Evolutionary conservation across 768 basidiomycete species (phyloP), one percentile per base, ranked within the genome.

Genomic region (Amanita rimosa): DNA sequence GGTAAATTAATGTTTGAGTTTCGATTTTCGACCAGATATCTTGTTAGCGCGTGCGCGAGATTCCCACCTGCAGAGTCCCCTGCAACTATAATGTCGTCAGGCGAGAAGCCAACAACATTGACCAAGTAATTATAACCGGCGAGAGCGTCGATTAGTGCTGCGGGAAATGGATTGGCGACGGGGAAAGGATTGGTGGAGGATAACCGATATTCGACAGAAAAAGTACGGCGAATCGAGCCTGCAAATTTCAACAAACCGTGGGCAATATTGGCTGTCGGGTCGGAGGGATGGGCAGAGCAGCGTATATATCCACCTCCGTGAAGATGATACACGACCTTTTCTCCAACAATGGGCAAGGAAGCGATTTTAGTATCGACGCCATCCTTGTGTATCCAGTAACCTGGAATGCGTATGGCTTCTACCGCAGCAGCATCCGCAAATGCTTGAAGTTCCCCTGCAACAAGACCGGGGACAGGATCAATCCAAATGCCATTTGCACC

Each of bases 151-250:
- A 80, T 50, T 2, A 82, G 62, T 0, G 74, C 71, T 0, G 75
- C 67, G 0, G 79, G 78, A 59, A 78, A 81, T 0, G 76, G 62
- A 16, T 73, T 64, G 0, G 55, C 40, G 4, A 46, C 62, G 27
- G 58, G 53, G 57, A 65, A 66, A 17, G 77, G 71, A 39, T 65
- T 58, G 6, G 63, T 58, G 7, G 76, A 64, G 33, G 78, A 76
- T 38, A 83, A 72, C 4, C 86, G 80, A 61, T 90, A 92, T 63
- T 89, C 88, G 43, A 85, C 55, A 10, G 74, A 73, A 57, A 85
- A 73, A 3, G 70, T 66, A 36, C 79, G 74, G 21, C 66, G 60
- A 16, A 79, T 59, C 8, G 65, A 52, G 37, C 64, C 58, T 31
- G 67, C 62, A 33, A 74, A 64, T 51, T 75, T 57, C 22, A 85